Percentiles rank a stretch among this genome's conserved stretches.
Conservation (phyloP, 208 protist species). For the Zelonia costaricensis region DNA sequence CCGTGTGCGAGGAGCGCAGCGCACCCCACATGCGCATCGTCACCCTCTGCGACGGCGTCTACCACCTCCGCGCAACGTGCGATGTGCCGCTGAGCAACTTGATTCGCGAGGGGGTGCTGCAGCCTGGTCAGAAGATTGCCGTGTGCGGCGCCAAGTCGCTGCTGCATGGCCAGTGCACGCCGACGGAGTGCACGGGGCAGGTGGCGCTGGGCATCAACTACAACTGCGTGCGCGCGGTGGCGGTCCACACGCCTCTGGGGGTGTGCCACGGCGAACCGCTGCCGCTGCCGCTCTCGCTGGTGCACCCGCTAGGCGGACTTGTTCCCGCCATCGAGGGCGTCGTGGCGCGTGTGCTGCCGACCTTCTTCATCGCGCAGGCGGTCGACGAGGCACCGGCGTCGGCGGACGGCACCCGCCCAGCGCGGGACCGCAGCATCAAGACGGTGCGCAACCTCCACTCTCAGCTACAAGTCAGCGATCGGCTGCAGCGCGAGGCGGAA, state of each 20-base stretch:
- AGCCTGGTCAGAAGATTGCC: conserved; percentile 54
- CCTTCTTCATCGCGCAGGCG: conserved; percentile 57
- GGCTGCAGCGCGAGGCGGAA: conserved; percentile 10
- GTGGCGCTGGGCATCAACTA: conserved; percentile 68
- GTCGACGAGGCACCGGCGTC: not conserved
- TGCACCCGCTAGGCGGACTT: conserved; percentile 70
- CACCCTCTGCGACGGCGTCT: conserved; percentile 73
- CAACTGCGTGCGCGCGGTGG: conserved; percentile 75
- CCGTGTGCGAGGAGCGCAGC: conserved; percentile 42
- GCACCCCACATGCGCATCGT: conserved; percentile 59
- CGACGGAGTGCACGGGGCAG: conserved; percentile 53
- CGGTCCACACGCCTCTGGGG: conserved; percentile 42
- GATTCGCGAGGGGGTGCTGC: conserved; percentile 55
- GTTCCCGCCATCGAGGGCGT: conserved; percentile 72
- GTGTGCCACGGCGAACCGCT: conserved; percentile 49
- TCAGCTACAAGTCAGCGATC: conserved; percentile 41
- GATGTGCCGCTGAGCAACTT: conserved; percentile 79
- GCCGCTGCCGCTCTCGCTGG: conserved; percentile 39
- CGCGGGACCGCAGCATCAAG: conserved; percentile 11
- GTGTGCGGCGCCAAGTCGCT: conserved; percentile 69
- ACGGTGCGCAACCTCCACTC: conserved; percentile 48
- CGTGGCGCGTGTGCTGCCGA: conserved; percentile 68
- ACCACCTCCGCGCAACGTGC: conserved; percentile 60
- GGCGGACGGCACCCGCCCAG: conserved; percentile 8
- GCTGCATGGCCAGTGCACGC: conserved; percentile 38